phyloP scores from a whole-genome alignment of 805 yeast genomes.

The Wickerhamomyces alni region DNA sequence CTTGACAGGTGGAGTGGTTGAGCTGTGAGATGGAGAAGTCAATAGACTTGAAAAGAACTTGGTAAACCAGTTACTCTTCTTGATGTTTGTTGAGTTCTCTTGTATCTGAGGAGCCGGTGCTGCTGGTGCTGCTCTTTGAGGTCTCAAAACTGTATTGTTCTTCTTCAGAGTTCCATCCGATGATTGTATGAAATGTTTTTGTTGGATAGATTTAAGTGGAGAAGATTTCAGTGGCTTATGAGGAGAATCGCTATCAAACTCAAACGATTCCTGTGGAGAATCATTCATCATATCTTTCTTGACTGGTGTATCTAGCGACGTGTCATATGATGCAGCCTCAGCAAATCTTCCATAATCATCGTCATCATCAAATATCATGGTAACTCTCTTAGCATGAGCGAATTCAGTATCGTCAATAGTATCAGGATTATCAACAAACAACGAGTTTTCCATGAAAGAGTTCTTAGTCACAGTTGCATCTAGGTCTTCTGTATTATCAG shows the following conservation, averaged over 20 bases:
- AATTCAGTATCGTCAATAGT: constrained; percentile 14
- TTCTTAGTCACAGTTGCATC: constrained; percentile 12
- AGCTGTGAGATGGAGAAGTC: constrained; percentile 5
- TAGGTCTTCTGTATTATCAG: neutral
- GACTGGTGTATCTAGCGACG: constrained; percentile 3
- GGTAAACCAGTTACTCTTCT: constrained; percentile 33
- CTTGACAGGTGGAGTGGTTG: constrained; percentile 7
- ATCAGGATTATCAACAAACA: constrained; percentile 21
- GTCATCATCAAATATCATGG: constrained; percentile 21
- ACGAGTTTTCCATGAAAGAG: constrained; percentile 16
- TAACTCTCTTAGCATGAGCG: constrained; percentile 20
- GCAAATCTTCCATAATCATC: neutral
- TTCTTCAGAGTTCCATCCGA: constrained; percentile 16
- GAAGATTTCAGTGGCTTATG: constrained; percentile 14
- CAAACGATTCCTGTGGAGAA: neutral
- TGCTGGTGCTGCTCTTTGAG: constrained; percentile 18
- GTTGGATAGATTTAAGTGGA: constrained; percentile 19
- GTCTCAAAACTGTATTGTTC: constrained; percentile 2
- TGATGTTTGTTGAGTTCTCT: constrained; percentile 16
- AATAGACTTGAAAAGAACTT: constrained; percentile 27
- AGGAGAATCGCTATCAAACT: neutral
- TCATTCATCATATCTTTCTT: neutral
- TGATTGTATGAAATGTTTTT: constrained; percentile 10
- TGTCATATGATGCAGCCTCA: neutral
- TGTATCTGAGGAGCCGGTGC: constrained; percentile 10